A percentile compares a stretch with the other conserved stretches of the same genome.
phyloP scores from a whole-genome alignment of 2,329 filamentous ascomycete species.

The Xylariaceae sp. region DNA sequence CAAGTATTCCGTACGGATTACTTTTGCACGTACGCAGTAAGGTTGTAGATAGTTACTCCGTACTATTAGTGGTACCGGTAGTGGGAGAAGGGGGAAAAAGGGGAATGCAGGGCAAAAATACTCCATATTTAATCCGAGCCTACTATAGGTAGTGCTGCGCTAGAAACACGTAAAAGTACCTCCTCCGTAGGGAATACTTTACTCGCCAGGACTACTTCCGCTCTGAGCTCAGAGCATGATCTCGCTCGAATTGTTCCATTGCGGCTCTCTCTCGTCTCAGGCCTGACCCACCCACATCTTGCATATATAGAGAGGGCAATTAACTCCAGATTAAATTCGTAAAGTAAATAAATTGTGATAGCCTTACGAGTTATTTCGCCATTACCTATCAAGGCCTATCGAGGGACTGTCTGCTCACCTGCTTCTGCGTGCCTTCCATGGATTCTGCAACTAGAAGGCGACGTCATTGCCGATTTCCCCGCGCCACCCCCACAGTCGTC shows the following conservation, averaged over 20 bases:
- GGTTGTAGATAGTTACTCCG: neutral
- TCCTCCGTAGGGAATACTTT: neutral
- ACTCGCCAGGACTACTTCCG: neutral
- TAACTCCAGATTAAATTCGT: neutral
- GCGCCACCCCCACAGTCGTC: neutral
- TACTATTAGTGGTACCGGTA: neutral
- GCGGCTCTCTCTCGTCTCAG: constrained; percentile 8
- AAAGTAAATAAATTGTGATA: constrained; percentile 7
- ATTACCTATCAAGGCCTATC: neutral
- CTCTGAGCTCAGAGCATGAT: neutral
- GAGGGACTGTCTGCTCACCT: neutral
- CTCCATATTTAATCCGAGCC: neutral
- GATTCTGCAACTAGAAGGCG: neutral
- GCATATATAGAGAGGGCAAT: neutral
- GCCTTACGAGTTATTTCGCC: constrained; percentile 1
- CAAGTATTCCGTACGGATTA: neutral
- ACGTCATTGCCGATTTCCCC: constrained; percentile 5
- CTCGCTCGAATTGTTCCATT: neutral
- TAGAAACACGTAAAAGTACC: neutral
- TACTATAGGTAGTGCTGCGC: neutral
- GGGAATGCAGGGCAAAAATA: neutral
- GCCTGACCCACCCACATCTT: constrained; percentile 2
- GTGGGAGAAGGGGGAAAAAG: neutral
- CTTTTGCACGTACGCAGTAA: neutral
- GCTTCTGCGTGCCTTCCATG: neutral